These are phyloP conservation scores for Microbotryomycetes sp. DNA, from an alignment of 1,284 basidiomycete genomes.

Conservation along the genomic window DNA sequence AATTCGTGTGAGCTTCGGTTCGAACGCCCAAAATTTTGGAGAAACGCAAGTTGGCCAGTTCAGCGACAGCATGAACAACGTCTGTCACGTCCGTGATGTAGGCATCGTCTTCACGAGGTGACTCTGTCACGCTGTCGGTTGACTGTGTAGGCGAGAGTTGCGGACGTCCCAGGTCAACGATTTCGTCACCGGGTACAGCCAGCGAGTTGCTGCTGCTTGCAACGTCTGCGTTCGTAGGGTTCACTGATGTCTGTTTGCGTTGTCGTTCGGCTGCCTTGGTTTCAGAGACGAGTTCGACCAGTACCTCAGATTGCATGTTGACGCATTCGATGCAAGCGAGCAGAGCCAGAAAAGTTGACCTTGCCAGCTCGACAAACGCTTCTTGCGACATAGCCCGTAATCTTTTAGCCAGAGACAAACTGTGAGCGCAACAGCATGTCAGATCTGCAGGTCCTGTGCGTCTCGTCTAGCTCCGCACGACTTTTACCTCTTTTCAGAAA, in stretches of 20 bases:
- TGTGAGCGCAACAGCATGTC: constrained; percentile 38
- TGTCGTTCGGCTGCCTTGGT: constrained; percentile 5
- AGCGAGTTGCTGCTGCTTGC: background rate
- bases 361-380: constrained; percentile 61
- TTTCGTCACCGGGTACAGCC: constrained; percentile 8
- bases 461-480: constrained; percentile 5
- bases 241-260: constrained; percentile 9
- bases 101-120: constrained; percentile 7
- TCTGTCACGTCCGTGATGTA: constrained; percentile 55
- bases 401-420: constrained; percentile 51
- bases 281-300: constrained; percentile 56
- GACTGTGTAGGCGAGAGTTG: background rate
- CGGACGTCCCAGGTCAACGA: background rate
- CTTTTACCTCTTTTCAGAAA: constrained; percentile 43
- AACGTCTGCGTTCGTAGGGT: background rate
- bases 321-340: constrained; percentile 65
- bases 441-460: constrained; percentile 18
- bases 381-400: constrained; percentile 62
- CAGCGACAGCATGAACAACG: constrained; percentile 68
- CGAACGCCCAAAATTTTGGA: constrained; percentile 72
- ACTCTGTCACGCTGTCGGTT: background rate
- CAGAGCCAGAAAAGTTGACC: constrained; percentile 59
- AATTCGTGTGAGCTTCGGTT: constrained; percentile 65
- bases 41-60: constrained; percentile 72
- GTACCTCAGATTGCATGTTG: constrained; percentile 57